Base-by-base conservation (phyloP, 73 alveolate genomes). In the Diophrys sp. region DNA sequence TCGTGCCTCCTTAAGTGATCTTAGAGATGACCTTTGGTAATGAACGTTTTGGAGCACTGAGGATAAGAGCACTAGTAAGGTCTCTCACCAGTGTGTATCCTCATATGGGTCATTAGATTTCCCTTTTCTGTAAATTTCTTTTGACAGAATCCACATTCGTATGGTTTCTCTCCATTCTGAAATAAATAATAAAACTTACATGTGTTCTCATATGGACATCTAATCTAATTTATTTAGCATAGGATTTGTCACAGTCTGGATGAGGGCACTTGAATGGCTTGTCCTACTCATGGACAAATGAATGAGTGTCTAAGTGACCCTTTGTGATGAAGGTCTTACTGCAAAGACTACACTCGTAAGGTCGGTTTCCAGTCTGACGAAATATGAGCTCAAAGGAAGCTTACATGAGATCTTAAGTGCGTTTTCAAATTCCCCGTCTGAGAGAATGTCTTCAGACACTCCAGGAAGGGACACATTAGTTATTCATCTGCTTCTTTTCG, bases 51-150 rank as follows among this genome's bases (percentile, higher is more conserved):
- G 23, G 56, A 73, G 77, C 93, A 85, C 23, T 76, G 76, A 2
- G 54, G 23, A 32, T 32, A 69, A 73, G 84, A 80, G 67, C 96
- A 89, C 33, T 77, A 77, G 55, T 80, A 89, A 0, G 93, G 96
- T 29, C 96, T 81, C 79, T 81, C 87, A 26, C 93, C 93, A 23
- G 96, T 89, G 67, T 89, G 93, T 1, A 87, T 81, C 27, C 96
- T 71, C 33, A 89, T 74, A 67, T 89, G 96, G 24, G 91, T 89
- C 78, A 84, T 89, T 62, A 89, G 70, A 71, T 89, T 89, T n/a
- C 96, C 96, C 72, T 89, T 89, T 74, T 84, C 96, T 30, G 68
- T 84, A 44, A 89, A 89, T 73, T 71, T 44, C 76, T 89, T 89
- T 67, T 27, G 2, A 30, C 96, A 89, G n/a, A 23, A 23, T 27